phyloP scores from a whole-genome alignment of 148 eudicot species.

The Amaranthus hypochondriacus region DNA sequence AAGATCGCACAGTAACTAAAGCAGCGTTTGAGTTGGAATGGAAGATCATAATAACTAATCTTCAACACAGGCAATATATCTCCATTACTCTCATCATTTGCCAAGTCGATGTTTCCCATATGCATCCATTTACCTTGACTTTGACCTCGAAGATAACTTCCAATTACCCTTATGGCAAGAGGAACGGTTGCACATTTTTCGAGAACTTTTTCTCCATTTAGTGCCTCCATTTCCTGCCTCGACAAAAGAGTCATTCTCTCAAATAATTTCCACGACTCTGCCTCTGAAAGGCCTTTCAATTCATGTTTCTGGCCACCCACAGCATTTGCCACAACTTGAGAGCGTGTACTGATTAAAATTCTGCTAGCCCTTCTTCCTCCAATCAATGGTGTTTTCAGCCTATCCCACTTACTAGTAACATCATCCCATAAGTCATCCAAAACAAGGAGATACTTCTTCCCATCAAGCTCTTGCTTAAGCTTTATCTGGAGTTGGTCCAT shows the following conservation, averaged over 20 bases:
- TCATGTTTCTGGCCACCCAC: constrained; percentile 14
- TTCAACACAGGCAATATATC: constrained; percentile 25
- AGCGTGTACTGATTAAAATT: constrained; percentile 39
- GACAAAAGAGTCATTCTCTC: constrained; percentile 23
- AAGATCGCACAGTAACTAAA: constrained; percentile 20
- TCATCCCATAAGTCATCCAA: constrained; percentile 36
- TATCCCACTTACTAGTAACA: constrained; percentile 6
- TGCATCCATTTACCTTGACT: constrained; percentile 26
- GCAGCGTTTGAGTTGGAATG: constrained; percentile 5
- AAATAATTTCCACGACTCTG: constrained; percentile 27
- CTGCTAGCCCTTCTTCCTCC: constrained; percentile 26
- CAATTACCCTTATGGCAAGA: constrained; percentile 31
- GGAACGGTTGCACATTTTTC: constrained; percentile 23
- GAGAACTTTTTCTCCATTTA: constrained; percentile 26
- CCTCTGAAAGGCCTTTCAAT: constrained; percentile 26
- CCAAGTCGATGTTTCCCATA: constrained; percentile 22
- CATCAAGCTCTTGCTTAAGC: not conserved
- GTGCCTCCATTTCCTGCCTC: not conserved
- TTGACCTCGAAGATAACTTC: constrained; percentile 25
- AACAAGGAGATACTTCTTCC: constrained; percentile 28
- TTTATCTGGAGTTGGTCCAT: constrained; percentile 16
- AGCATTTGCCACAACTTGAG: constrained; percentile 12
- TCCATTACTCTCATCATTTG: constrained; percentile 4
- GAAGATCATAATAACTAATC: constrained; percentile 33
- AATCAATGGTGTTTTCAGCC: constrained; percentile 13